phyloP scores from a whole-genome alignment of 768 basidiomycete genomes.

The Leucocoprinus sp. region DNA sequence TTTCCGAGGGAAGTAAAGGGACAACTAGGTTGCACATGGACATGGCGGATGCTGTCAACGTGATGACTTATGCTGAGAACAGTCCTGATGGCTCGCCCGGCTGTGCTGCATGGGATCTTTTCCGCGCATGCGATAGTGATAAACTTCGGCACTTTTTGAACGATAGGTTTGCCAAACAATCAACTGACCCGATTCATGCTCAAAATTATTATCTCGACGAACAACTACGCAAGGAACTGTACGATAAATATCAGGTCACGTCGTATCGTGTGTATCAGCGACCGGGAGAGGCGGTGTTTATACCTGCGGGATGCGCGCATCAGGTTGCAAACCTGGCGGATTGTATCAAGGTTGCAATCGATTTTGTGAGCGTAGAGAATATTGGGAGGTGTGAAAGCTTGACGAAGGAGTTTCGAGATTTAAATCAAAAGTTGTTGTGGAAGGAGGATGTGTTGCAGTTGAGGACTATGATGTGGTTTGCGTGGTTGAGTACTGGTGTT shows the following conservation, averaged over 20 bases:
- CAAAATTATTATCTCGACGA: slow-evolving; percentile 83
- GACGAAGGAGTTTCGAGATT: slow-evolving; percentile 82
- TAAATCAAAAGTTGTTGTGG: slow-evolving; percentile 85
- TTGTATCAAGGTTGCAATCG: slow-evolving; percentile 91
- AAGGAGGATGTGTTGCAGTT: slow-evolving; percentile 92
- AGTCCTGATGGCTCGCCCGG: slow-evolving; percentile 58
- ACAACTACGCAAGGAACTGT: slow-evolving; percentile 57
- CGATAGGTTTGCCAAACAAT: slow-evolving; percentile 28
- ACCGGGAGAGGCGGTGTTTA: slow-evolving; percentile 90
- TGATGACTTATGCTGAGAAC: slow-evolving; percentile 70
- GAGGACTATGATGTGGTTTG: slow-evolving; percentile 90
- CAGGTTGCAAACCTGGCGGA: slow-evolving; percentile 93
- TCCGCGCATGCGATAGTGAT: slow-evolving; percentile 72
- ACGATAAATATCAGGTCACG: slow-evolving; percentile 56
- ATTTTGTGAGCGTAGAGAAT: slow-evolving; percentile 94
- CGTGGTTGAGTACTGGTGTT: slow-evolving; percentile 65
- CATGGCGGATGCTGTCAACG: slow-evolving; percentile 89
- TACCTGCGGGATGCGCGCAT: slow-evolving; percentile 90
- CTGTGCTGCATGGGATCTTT: slow-evolving; percentile 89
- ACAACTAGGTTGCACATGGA: slow-evolving; percentile 91
- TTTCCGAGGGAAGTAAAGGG: slow-evolving; percentile 63
- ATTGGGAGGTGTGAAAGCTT: slow-evolving; percentile 78
- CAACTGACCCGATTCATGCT: slow-evolving; percentile 78
- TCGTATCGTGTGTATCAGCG: slow-evolving; percentile 83
- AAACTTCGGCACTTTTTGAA: slow-evolving; percentile 69